Conservation (phyloP, 768 basidiomycete genomes). For the Macrolepiota dolichaula region DNA sequence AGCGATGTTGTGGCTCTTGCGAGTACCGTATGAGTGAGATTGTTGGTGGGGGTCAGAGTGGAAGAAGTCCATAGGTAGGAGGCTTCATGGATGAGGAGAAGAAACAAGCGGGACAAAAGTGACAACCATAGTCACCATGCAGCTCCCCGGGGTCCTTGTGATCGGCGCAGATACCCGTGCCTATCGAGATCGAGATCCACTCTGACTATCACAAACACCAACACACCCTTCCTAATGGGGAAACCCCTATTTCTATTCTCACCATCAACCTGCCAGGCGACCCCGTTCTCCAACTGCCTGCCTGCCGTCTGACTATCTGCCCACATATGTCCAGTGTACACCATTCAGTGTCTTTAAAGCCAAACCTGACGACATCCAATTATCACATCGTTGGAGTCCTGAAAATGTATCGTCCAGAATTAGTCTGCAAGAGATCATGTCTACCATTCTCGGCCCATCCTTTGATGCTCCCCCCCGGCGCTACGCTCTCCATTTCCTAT, state of each 20-base stretch:
- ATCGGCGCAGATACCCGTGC: conserved; percentile 25
- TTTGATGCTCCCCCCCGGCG: neutral
- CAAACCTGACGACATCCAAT: neutral
- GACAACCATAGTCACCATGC: conserved; percentile 13
- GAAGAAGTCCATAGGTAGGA: conserved; percentile 20
- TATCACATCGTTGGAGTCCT: neutral
- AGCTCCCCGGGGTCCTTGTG: conserved; percentile 21
- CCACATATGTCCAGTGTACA: neutral
- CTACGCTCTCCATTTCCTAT: conserved; percentile 1
- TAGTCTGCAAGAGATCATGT: neutral
- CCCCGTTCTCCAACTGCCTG: neutral
- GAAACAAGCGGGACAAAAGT: conserved; percentile 25
- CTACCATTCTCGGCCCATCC: neutral
- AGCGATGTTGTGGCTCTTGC: conserved; percentile 48
- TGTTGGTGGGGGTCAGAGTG: conserved; percentile 13
- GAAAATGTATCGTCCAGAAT: neutral
- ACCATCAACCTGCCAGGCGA: neutral
- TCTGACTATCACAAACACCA: conserved; percentile 9
- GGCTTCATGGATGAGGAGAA: conserved; percentile 21
- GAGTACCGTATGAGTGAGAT: conserved; percentile 49
- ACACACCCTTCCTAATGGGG: conserved; percentile 8
- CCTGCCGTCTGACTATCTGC: neutral
- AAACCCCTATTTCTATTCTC: neutral
- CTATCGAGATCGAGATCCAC: conserved; percentile 14
- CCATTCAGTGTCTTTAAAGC: neutral